Evolutionary conservation across 257 asterid species (phyloP), one percentile per base, ranked within the genome.

Genomic region (Solanum bukasovii): DNA sequence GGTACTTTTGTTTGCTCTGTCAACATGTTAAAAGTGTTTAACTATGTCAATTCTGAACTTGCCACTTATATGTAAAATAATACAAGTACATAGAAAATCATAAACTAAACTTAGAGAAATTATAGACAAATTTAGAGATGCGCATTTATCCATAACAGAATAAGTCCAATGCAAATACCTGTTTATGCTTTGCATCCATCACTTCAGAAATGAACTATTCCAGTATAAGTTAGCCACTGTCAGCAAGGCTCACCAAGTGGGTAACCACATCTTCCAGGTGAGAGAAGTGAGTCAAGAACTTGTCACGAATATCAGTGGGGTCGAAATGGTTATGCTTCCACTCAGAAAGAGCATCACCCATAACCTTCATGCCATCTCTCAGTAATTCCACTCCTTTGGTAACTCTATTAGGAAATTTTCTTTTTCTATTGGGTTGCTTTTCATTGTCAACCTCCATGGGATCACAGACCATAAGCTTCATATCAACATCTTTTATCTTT

Each of bases 371-470:
- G 27, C 99, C 99, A 46, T 89, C 92, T 93, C 92, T 97, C 91
- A 97, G 87, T 82, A 97, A 84, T 88, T 96, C 98, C 3, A 96
- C 96, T 83, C 99, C 99, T 90, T 90, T 88, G 63, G 93, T 89
- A 85, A 97, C 94, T 84, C 92, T 98, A 83, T 94, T 95, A 1
- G 98, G 98, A 86, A 95, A 89, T 79, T 97, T 97, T 84, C 99
- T 93, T 85, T 95, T 97, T 97, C 91, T 95, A 73, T 67, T 93
- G 67, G 87, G 86, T 87, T 90, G 40, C 40, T 37, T 37, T 37
- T 37, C 40, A 37, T 81, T 18, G 31, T 93, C 98, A 40, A 94
- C 75, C 42, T 95, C 98, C 99, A 96, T 97, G 88, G 90, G 70
- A 67, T 94, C 95, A 84, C 91, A 87, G 20, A 85, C 33, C 46